Base-by-base conservation (phyloP, 2,329 filamentous ascomycete genomes). In the Xylariaceae sp. region DNA sequence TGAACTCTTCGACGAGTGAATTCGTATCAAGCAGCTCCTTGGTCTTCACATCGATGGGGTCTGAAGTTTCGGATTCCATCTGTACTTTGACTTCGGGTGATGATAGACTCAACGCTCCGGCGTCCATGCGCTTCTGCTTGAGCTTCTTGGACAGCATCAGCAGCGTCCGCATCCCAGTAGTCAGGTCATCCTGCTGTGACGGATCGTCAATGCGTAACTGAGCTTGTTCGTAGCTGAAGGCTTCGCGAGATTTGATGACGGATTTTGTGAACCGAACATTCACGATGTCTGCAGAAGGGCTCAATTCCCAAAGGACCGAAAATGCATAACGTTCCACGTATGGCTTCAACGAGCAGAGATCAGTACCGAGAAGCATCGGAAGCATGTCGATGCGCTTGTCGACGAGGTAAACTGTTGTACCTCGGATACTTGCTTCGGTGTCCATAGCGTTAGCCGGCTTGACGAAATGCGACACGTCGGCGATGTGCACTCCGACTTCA, bases 301-400 rank as follows among this genome's bases (percentile, higher is more conserved):
- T 87, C 59, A 99, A 76, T 69, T 99, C 92, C 94, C 94, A 94
- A 17, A 92, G 73, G 7, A 86, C 85, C 1, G 88, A 92, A 66
- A 94, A 94, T 27, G 89, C 89, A 64, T 85, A 94, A 10, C 89
- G 88, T 72, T 99, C 94, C n/a, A 99, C 90, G 62, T 96, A 94
- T 0, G 94, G 94, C 69, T 97, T 97, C 17, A 99, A 75, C 0
- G 94, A 99, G 72, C 94, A 99, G 1, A 99, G 77, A 63, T 99
- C 91, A 1, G 94, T 99, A 50, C 94, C 94, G 11, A 99, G 84
- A 31, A 99, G 84, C 79, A 90, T 91, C 1, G 95, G 95, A 68
- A 99, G 79, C 95, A 99, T 99, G 75, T 99, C 95, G 62, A 99
- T 99, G 62, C 94, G 90, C 77, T 99, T 99, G 71, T 99, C 94